phyloP scores from a whole-genome alignment of 306 rosid species.

The Prunus davidiana region DNA sequence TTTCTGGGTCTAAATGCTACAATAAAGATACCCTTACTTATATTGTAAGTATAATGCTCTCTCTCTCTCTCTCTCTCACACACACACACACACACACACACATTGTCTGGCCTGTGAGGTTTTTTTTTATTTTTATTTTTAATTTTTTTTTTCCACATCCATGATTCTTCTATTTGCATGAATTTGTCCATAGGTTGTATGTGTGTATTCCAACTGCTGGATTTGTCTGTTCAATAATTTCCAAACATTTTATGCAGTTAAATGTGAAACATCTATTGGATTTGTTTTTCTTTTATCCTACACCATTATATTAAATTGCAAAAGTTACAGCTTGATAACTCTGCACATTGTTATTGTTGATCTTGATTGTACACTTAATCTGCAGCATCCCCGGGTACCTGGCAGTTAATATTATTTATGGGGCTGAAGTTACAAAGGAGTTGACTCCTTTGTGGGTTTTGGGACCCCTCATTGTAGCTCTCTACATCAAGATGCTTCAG shows the following conservation, averaged over 20 bases:
- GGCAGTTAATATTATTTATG: constrained; percentile 57
- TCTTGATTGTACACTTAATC: constrained; percentile 33
- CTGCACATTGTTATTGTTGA: constrained; percentile 2
- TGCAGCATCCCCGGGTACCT: constrained; percentile 76
- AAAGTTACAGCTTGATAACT: background rate
- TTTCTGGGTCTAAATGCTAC: constrained; percentile 59
- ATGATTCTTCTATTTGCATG: background rate
- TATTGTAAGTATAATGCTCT: constrained; percentile 64
- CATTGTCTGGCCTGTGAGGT: background rate
- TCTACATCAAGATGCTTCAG: constrained; percentile 57
- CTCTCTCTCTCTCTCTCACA: constrained; percentile 3
- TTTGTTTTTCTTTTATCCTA: background rate
- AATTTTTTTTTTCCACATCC: background rate
- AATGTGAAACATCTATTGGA: background rate
- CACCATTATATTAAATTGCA: background rate
- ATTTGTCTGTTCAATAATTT: background rate
- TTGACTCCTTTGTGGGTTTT: constrained; percentile 79
- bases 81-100: background rate
- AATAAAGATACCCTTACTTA: constrained; percentile 65
- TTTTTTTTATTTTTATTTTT: no score
- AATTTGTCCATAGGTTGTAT: background rate
- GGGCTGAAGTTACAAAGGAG: constrained; percentile 78
- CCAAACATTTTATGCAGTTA: background rate
- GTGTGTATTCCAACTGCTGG: background rate
- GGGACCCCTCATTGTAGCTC: constrained; percentile 65